These are phyloP conservation scores for Phlebiopsis flavidoalba DNA, from an alignment of 768 basidiomycete species.

Conservation along the genomic window DNA sequence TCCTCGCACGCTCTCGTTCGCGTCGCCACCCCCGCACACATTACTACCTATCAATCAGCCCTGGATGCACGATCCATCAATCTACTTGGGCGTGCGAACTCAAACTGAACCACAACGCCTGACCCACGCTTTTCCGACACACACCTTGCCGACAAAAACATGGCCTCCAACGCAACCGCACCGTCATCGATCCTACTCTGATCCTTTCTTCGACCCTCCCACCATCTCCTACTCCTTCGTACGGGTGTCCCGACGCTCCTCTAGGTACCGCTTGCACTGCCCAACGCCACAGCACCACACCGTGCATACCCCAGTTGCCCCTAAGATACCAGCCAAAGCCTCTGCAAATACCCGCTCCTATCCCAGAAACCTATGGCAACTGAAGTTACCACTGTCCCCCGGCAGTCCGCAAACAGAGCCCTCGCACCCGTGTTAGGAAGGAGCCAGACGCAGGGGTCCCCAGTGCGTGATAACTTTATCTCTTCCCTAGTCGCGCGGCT, in stretches of 20 bases:
- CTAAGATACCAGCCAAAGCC: constrained; percentile 32
- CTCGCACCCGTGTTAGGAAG: constrained; percentile 48
- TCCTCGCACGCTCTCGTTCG: not conserved
- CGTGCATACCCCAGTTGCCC: constrained; percentile 29
- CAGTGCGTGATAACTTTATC: constrained; percentile 32
- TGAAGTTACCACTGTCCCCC: constrained; percentile 58
- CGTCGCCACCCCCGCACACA: constrained; percentile 3
- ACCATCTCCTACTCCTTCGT: constrained; percentile 25
- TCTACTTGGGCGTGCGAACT: constrained; percentile 22
- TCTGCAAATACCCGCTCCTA: constrained; percentile 18
- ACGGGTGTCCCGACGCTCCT: constrained; percentile 26
- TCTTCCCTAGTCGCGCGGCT: not conserved
- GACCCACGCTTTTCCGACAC: constrained; percentile 4
- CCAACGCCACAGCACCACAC: constrained; percentile 7
- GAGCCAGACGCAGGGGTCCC: constrained; percentile 46
- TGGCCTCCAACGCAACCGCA: constrained; percentile 23
- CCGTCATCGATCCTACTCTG: constrained; percentile 23
- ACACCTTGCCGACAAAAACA: constrained; percentile 13
- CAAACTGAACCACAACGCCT: constrained; percentile 14
- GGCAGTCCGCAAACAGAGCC: constrained; percentile 33
- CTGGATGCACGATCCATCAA: constrained; percentile 10
- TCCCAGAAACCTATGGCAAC: constrained; percentile 22
- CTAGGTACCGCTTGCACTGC: constrained; percentile 25
- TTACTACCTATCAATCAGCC: not conserved
- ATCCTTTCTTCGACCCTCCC: constrained; percentile 27